Evolutionary conservation across 768 basidiomycete genomes (phyloP), one percentile per base, ranked within the genome.

Genomic region (Polyporus arcularius): DNA sequence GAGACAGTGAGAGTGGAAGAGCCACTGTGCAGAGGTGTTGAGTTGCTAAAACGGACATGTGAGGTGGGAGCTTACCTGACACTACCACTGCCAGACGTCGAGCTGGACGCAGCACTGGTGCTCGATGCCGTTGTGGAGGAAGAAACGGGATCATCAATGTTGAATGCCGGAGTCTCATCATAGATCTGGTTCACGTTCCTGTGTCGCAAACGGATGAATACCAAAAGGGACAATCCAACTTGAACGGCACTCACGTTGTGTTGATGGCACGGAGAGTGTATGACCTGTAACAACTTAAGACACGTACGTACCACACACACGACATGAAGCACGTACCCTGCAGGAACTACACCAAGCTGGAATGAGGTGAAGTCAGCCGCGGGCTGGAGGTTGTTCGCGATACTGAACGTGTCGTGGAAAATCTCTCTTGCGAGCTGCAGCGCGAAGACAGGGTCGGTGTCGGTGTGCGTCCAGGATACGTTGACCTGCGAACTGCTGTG

Each of bases 401-500:
- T 77, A 48, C 81, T 86, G 50, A 79, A 82, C 0, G 76, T 55
- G 57, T 83, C 72, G 74, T 87, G 75, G 79, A 88, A 89, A 0
- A 31, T 26, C 0, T 65, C 16, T 21, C 86, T 85, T 50, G 64
- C 53, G 56, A 89, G 72, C 70, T 82, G 77, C 15, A 88, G 38
- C 18, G 80, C 74, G 21, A 62, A 62, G 53, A 63, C 76, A 73
- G 82, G 76, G 64, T 89, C 87, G 10, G 66, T 61, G 3, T 76
- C 58, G 0, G 49, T 43, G 11, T 73, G 71, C 2, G 74, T 71
- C 87, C 87, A 89, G 0, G 65, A 73, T 53, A 88, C 63, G 18
- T 79, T 83, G 12, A 79, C 66, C 0, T 49, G 0, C 0, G 73
- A 74, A 39, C 71, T 75, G 5, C 73, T 74, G 0, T 71, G 73